phyloP scores from a whole-genome alignment of 768 basidiomycete species.

The Podaxis carcinomalis region DNA sequence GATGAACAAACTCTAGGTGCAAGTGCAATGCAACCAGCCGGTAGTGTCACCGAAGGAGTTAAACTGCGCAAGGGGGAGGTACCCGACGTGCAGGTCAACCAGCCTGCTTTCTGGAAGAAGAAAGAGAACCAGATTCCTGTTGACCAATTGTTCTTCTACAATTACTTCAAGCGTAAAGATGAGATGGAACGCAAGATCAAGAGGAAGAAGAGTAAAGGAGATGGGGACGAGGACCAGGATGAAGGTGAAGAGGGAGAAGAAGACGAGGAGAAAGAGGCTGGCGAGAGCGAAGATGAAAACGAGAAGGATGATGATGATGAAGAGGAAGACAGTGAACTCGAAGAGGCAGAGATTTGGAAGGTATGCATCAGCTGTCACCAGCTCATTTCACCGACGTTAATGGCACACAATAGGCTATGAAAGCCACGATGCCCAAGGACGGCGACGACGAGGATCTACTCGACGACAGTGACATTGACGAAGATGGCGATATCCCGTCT shows the following conservation, averaged over 20 bases:
- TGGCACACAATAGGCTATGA: constrained; percentile 64
- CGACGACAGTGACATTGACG: constrained; percentile 32
- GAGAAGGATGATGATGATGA: constrained; percentile 40
- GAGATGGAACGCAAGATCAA: constrained; percentile 39
- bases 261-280: constrained; percentile 31
- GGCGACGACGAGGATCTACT: constrained; percentile 44
- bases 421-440: constrained; percentile 71
- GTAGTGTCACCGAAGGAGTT: constrained; percentile 63
- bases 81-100: constrained; percentile 57
- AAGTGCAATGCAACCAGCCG: constrained; percentile 94
- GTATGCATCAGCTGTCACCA: constrained; percentile 30
- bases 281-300: constrained; percentile 34
- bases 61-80: constrained; percentile 67
- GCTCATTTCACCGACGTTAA: not conserved
- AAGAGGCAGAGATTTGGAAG: constrained; percentile 78
- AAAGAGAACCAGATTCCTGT: constrained; percentile 72
- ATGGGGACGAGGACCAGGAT: constrained; percentile 32
- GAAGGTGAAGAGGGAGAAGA: constrained; percentile 33
- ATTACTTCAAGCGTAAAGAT: constrained; percentile 76
- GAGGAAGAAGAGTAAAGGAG: constrained; percentile 32
- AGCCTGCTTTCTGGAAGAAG: constrained; percentile 68
- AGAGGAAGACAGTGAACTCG: constrained; percentile 22
- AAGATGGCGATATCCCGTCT: constrained; percentile 24
- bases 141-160: constrained; percentile 94
- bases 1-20: constrained; percentile 58